phyloP scores from a whole-genome alignment of 1,284 basidiomycete genomes.

The Ustilago lituana region DNA sequence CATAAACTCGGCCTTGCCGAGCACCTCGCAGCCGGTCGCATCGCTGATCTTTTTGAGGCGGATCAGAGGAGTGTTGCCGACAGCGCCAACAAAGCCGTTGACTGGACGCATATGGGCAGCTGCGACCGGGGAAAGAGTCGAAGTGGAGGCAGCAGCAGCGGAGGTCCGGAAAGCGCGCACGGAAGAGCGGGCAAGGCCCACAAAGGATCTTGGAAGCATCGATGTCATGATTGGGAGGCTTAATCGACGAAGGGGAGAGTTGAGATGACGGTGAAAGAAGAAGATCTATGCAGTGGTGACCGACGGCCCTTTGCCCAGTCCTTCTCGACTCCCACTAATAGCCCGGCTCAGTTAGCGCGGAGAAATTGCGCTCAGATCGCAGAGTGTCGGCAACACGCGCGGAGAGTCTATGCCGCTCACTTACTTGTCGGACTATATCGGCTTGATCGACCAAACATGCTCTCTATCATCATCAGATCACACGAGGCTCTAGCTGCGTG shows the following conservation, averaged over 20 bases:
- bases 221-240: conserved; percentile 14
- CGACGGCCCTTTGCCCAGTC: no score
- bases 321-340: conserved; percentile 4
- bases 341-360: conserved; percentile 3
- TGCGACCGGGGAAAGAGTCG: conserved; percentile 47
- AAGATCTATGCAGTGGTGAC: no score
- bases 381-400: no score
- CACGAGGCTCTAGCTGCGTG: no score
- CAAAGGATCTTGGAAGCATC: conserved; percentile 20
- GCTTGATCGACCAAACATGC: no score
- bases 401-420: no score
- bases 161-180: conserved; percentile 32
- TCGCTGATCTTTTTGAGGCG: conserved; percentile 76
- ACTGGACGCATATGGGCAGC: conserved; percentile 60
- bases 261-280: no score
- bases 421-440: no score
- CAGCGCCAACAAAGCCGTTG: conserved; percentile 84
- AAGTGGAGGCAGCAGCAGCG: conserved; percentile 20
- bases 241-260: neutral
- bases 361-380: neutral
- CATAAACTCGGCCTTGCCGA: conserved; percentile 96
- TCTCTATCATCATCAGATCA: no score
- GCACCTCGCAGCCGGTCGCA: conserved; percentile 85
- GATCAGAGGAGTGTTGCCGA: conserved; percentile 92
- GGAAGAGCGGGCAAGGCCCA: conserved; percentile 25